Evolutionary conservation across 331 rosid genomes (phyloP).

Genomic region (Pyrus hybrid): DNA sequence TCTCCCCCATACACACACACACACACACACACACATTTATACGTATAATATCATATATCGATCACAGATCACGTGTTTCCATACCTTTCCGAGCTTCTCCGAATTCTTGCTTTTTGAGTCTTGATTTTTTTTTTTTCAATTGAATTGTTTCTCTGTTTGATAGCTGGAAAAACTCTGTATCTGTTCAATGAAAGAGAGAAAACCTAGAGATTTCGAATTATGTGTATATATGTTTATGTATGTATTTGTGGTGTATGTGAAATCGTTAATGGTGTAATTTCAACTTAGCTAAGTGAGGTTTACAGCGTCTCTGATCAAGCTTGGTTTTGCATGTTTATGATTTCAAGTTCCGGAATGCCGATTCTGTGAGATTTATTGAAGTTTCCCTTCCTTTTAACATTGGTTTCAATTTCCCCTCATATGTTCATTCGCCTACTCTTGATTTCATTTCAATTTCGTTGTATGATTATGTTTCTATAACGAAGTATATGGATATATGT

Average conservation of each 20-base stretch:
- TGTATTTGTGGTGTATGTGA: not conserved
- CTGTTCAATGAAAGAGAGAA: not conserved
- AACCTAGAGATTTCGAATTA: not conserved
- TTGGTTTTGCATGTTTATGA: too few relatives aligned
- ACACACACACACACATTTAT: not conserved
- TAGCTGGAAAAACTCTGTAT: not conserved
- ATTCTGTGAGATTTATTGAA: not conserved
- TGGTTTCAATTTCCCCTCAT: not conserved
- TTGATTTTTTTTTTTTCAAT: not conserved
- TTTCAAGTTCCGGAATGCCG: too few relatives aligned
- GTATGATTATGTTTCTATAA: not conserved
- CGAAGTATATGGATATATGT: not conserved
- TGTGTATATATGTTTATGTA: not conserved
- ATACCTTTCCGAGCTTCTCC: not conserved
- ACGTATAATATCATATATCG: not conserved
- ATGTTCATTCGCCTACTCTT: not conserved
- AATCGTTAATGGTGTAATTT: too few relatives aligned
- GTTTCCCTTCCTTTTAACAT: not conserved
- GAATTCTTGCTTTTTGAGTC: not conserved
- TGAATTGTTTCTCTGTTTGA: not conserved
- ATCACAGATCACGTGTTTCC: conserved; percentile 45
- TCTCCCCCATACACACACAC: not conserved
- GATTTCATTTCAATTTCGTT: not conserved
- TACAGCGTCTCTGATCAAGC: too few relatives aligned
- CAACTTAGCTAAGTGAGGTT: too few relatives aligned